phyloP scores from a whole-genome alignment of 2,329 filamentous ascomycete species.

The Claviceps sp. region DNA sequence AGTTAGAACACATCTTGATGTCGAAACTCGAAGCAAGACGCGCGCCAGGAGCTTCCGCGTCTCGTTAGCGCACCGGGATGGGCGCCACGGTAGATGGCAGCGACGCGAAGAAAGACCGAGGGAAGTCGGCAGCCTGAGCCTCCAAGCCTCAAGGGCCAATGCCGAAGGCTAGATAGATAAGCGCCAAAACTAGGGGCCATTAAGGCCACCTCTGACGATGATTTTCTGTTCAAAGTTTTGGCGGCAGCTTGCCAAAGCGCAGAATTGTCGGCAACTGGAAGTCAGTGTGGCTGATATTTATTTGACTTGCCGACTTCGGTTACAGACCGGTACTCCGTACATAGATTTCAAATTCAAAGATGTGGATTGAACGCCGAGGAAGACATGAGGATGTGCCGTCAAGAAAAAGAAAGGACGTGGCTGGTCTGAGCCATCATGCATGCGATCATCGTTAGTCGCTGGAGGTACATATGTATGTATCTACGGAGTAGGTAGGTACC shows the following conservation, averaged over 20 bases:
- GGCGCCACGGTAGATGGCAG: background rate
- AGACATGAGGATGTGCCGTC: background rate
- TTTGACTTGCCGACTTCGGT: background rate
- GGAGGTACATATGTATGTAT: too few relatives aligned
- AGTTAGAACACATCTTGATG: background rate
- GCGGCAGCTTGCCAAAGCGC: background rate
- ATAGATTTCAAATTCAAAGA: background rate
- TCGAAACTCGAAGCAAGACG: background rate
- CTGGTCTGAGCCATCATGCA: background rate
- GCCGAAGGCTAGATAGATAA: background rate
- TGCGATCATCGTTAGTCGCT: background rate
- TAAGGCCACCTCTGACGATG: background rate
- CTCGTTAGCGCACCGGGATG: background rate
- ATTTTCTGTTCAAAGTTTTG: background rate
- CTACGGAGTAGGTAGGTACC: too few relatives aligned
- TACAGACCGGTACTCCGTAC: too few relatives aligned
- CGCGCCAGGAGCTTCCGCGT: background rate
- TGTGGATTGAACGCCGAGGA: background rate
- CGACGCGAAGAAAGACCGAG: background rate
- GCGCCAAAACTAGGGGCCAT: background rate
- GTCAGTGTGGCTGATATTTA: background rate
- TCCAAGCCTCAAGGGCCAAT: background rate
- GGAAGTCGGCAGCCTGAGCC: background rate
- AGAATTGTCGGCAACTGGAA: background rate
- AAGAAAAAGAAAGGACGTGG: background rate